Evolutionary conservation across 2,329 filamentous ascomycete genomes (phyloP).

Genomic region (Microdochium bolleyi): DNA sequence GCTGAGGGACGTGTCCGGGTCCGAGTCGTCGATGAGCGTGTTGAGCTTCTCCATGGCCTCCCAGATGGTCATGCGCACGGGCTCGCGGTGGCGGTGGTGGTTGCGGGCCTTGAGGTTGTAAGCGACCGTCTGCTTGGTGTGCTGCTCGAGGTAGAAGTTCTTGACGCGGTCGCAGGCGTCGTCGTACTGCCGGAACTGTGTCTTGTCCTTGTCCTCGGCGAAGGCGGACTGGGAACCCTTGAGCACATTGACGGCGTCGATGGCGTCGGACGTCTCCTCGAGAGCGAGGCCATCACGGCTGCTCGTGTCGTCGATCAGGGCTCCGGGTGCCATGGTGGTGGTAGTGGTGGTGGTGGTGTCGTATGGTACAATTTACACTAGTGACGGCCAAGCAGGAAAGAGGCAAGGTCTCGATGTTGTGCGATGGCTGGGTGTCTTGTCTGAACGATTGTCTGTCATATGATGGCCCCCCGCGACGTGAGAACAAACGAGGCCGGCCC

Average conservation of each 20-base stretch:
- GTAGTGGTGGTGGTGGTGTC: neutral
- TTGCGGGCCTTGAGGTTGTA: slow-evolving; percentile 80
- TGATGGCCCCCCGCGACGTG: too few relatives aligned
- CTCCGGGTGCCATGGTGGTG: slow-evolving; percentile 19
- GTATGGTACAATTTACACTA: neutral
- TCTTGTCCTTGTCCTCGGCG: slow-evolving; percentile 70
- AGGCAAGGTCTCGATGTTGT: neutral
- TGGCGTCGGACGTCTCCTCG: slow-evolving; percentile 35
- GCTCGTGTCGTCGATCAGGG: slow-evolving; percentile 16
- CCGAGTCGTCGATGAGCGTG: slow-evolving; percentile 82
- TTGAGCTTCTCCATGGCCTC: slow-evolving; percentile 89
- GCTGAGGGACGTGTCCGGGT: slow-evolving; percentile 79
- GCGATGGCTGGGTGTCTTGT: too few relatives aligned
- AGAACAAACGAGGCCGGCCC: neutral
- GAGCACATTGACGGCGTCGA: slow-evolving; percentile 47
- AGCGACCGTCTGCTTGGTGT: slow-evolving; percentile 65
- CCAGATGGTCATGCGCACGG: slow-evolving; percentile 77
- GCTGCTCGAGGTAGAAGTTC: slow-evolving; percentile 72
- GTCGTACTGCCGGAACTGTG: slow-evolving; percentile 74
- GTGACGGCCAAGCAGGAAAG: too few relatives aligned
- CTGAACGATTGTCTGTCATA: too few relatives aligned
- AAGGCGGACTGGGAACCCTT: slow-evolving; percentile 52
- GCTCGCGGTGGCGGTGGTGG: slow-evolving; percentile 53
- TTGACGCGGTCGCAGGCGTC: slow-evolving; percentile 78
- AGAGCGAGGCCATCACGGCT: slow-evolving; percentile 24